Percentiles rank a stretch among this genome's conserved stretches.
phyloP scores from a whole-genome alignment of 495 filamentous ascomycete species.

The Aspergillus affinis region DNA sequence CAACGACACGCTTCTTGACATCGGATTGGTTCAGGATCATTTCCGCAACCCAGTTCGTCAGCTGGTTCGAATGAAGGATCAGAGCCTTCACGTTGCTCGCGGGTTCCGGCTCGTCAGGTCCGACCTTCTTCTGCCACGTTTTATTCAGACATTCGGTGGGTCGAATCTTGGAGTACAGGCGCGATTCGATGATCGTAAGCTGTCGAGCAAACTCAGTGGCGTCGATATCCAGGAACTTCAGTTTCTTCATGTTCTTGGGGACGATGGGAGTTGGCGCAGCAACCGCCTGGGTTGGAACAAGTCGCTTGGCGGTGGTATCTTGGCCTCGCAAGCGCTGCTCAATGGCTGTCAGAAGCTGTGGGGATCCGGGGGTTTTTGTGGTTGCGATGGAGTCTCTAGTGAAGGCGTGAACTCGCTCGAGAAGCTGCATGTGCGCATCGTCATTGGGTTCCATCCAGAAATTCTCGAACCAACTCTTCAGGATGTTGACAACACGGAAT shows the following conservation, averaged over 20 bases:
- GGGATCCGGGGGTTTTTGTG: constrained; percentile 85
- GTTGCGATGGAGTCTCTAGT: constrained; percentile 89
- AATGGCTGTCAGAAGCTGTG: constrained; percentile 74
- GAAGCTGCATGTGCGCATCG: constrained; percentile 77
- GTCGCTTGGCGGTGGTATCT: constrained; percentile 79
- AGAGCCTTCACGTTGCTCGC: constrained; percentile 93
- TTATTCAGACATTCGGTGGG: constrained; percentile 96
- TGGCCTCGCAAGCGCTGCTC: constrained; percentile 86
- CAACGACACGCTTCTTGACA: constrained; percentile 91
- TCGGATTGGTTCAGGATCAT: constrained; percentile 96
- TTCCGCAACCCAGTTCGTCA: constrained; percentile 99
- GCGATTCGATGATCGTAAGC: constrained; percentile 94
- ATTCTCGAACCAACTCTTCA: constrained; percentile 97
- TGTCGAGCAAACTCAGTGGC: constrained; percentile 93
- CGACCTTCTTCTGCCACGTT: constrained; percentile 95
- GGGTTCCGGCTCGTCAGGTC: constrained; percentile 78
- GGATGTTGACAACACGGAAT: constrained; percentile 93
- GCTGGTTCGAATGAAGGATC: constrained; percentile 95
- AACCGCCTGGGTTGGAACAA: constrained; percentile 79
- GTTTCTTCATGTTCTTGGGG: constrained; percentile 99
- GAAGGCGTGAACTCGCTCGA: constrained; percentile 85
- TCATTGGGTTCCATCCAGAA: constrained; percentile 97
- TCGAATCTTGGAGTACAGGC: constrained; percentile 91
- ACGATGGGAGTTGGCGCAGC: constrained; percentile 84
- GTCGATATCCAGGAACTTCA: constrained; percentile 98